Evolutionary conservation across 352 stramenopile genomes (phyloP).

Genomic region (Pythium aristosporum): DNA sequence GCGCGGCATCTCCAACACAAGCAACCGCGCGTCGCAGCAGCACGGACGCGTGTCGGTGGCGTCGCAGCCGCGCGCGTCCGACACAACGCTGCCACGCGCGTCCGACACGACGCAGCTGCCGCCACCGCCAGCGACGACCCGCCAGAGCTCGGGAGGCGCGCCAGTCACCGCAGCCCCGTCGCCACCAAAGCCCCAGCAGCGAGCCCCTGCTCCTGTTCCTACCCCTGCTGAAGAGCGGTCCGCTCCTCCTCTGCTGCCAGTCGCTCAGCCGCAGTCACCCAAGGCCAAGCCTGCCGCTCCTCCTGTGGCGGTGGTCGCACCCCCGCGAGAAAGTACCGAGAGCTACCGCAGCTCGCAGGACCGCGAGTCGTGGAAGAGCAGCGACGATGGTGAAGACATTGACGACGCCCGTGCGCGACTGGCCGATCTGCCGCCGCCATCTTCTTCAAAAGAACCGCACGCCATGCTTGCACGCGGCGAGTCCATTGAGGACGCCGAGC

Average conservation of each 20-base stretch:
- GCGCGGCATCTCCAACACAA: conserved; percentile 13
- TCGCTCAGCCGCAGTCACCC: background rate
- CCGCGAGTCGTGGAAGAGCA: conserved; percentile 26
- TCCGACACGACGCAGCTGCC: conserved; percentile 22
- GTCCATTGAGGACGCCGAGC: conserved; percentile 19
- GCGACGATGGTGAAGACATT: conserved; percentile 22
- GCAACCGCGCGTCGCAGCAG: conserved; percentile 27
- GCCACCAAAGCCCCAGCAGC: conserved; percentile 3
- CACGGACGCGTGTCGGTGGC: conserved; percentile 27
- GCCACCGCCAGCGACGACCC: conserved; percentile 15
- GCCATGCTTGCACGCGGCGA: conserved; percentile 14
- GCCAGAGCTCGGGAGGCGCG: conserved; percentile 11
- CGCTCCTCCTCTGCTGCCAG: background rate
- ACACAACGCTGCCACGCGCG: conserved; percentile 17
- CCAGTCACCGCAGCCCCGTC: background rate
- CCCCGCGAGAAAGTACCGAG: conserved; percentile 5
- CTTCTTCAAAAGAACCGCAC: background rate
- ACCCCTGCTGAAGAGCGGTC: background rate
- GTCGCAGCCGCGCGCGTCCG: conserved; percentile 24
- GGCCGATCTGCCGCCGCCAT: conserved; percentile 4
- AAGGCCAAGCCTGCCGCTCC: background rate
- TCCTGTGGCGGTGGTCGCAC: background rate
- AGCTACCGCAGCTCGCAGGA: conserved; percentile 8
- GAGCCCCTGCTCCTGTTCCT: background rate
- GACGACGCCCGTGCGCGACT: conserved; percentile 24